These are phyloP conservation scores for Metarhizium brunneum DNA, from an alignment of 2,329 filamentous ascomycete species.

Conservation along the genomic window DNA sequence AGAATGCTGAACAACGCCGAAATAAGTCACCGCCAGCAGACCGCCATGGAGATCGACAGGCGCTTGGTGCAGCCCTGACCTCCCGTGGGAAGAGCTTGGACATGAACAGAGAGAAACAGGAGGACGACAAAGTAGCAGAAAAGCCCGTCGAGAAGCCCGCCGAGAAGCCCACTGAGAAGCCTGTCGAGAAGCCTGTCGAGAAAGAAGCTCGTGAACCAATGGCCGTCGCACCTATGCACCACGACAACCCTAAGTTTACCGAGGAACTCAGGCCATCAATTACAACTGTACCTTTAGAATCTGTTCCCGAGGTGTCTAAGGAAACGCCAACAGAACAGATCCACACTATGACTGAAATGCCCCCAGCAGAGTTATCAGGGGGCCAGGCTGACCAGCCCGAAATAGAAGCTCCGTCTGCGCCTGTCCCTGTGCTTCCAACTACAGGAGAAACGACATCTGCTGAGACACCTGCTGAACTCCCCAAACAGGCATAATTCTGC, in stretches of 20 bases:
- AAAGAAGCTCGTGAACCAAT: not conserved
- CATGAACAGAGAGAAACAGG: conserved; percentile 28
- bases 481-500: not conserved
- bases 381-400: not conserved
- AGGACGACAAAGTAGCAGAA: conserved; percentile 10
- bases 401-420: not conserved
- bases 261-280: not conserved
- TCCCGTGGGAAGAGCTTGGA: conserved; percentile 40
- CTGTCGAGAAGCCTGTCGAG: not conserved
- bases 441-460: not conserved
- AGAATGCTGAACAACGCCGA: conserved; percentile 43
- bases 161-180: conserved; percentile 2
- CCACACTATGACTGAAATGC: not conserved
- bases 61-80: conserved; percentile 19
- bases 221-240: not conserved
- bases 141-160: conserved; percentile 1
- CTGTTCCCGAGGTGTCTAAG: not conserved
- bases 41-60: conserved; percentile 16
- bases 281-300: not conserved
- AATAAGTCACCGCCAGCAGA: conserved; percentile 45
- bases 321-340: not conserved
- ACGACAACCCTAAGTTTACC: not conserved
- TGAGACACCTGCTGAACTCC: not conserved
- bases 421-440: not conserved
- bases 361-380: not conserved